Evolutionary conservation across 371 early-diverging fungal genomes (phyloP), one percentile per base, ranked within the genome.

Genomic region (Apophysomyces elegans): DNA sequence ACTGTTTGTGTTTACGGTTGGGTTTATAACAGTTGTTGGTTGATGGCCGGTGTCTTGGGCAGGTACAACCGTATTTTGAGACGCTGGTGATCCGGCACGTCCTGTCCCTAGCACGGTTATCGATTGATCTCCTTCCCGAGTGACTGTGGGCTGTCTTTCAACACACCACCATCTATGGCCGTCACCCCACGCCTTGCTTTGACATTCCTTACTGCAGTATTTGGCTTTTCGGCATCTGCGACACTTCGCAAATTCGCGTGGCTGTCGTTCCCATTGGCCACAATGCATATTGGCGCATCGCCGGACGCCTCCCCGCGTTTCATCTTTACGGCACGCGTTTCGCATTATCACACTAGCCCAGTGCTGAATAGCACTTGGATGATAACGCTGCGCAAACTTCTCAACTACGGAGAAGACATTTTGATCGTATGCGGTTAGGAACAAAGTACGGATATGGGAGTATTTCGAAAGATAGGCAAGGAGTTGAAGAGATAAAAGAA

Each of bases 401-500:
- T 93, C 92, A 11, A 92, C 92, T 6, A 91, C 77, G 6, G 86
- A 80, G 77, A 93, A 92, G 13, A 93, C 91, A 58, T 91, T 90
- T 18, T 75, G 78, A 0, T 71, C 64, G 58, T 87, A 76, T 37
- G 83, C 74, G n/a, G 81, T 71, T 75, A 94, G 88, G 69, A 95
- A 80, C 21, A 84, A 64, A 16, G 80, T 81, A 21, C 93, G 88
- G 50, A 93, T 80, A 50, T 85, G 81, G 32, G 91, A 86, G 76
- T 94, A 91, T 76, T 96, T 96, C 54, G 91, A 90, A 8, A 95
- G 83, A 69, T 92, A 93, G 44, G 95, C 95, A 7, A 95, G 81
- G 21, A 96, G 79, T 75, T 95, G 94, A 63, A 93, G 78, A 1
- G 93, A 89, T 38, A 93, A 81, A 14, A 94, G 81, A 16, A 95